Base-by-base conservation (phyloP, 169 alveolate genomes). In the Plasmodium billcollinsi region DNA sequence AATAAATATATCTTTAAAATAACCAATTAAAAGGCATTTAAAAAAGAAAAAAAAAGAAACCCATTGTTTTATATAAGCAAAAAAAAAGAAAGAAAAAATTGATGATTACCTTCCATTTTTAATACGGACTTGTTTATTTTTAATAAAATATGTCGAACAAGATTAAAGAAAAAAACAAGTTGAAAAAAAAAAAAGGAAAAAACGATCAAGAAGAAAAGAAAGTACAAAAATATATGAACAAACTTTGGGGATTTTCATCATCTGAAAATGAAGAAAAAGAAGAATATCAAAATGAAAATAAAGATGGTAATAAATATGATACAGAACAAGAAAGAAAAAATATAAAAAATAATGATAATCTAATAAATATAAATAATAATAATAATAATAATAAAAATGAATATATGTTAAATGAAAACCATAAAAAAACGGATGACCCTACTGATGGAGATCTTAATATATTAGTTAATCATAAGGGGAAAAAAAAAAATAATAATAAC, bases 231-330 rank as follows among this genome's bases (percentile, higher is more conserved):
- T 76, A 76, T 24, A 76, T 76, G 89, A 67, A 76, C 39, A 18
- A 76, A 12, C 20, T 76, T 24, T 76, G 89, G 89, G 89, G 89
- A n/a, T 76, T 76, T 56, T 63, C 74, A 11, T 74, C 45, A 33
- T 33, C 45, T 0, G 45, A 33, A 33, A 33, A 39, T 0, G 70
- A 65, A 49, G 89, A 65, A 50, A 8, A 63, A 33, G 39, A 62
- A 26, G 26, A n/a, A 47, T 4, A 12, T 2, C 11, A 63, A n/a
- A 50, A 67, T 24, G 67, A 72, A 52, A 39, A 20, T 72, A 18
- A 12, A 15, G 24, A 62, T 18, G 70, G 5, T n/a, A 24, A 2
- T 15, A 59, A 59, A 15, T 15, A 52, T 15, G 0, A 15, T 15
- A 52, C 62, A n/a, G 11, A 12, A 15, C n/a, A 12, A 0, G 11